phyloP scores from a whole-genome alignment of 192 early-diverging fungal genomes.

The Coemansia sp. region DNA sequence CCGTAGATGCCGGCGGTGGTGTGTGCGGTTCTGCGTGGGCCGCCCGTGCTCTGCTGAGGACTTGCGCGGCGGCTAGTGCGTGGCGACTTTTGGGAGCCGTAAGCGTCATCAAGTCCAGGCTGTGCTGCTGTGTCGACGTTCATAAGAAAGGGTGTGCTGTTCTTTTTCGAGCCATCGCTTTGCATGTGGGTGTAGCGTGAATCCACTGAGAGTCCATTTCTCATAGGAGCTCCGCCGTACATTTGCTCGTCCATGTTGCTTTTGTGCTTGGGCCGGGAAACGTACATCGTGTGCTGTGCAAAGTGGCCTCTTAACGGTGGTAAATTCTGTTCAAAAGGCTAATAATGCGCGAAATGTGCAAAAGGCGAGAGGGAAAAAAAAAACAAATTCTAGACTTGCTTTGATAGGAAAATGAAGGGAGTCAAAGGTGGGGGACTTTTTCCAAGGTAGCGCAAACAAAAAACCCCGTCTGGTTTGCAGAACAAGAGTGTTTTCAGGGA shows the following conservation, averaged over 20 bases:
- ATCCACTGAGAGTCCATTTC: constrained; percentile 25
- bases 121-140: constrained; percentile 3
- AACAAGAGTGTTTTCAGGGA: not conserved
- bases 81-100: not conserved
- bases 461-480: too few relatives aligned
- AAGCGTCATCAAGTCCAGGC: not conserved
- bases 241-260: constrained; percentile 8
- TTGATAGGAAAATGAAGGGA: not conserved
- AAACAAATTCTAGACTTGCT: not conserved
- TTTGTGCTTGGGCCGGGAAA: not conserved
- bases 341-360: not conserved
- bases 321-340: not conserved
- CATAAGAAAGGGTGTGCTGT: constrained; percentile 10
- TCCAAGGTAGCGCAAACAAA: too few relatives aligned
- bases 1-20: not conserved
- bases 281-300: constrained; percentile 2
- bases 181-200: constrained; percentile 21
- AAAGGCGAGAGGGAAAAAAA: not conserved
- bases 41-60: not conserved
- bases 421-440: not conserved
- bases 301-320: not conserved
- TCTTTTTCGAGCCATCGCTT: not conserved
- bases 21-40: not conserved
- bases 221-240: constrained; percentile 4
- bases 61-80: not conserved